Evolutionary conservation across 2,329 filamentous ascomycete genomes (phyloP).

Genomic region (Sclerotinia borealis): DNA sequence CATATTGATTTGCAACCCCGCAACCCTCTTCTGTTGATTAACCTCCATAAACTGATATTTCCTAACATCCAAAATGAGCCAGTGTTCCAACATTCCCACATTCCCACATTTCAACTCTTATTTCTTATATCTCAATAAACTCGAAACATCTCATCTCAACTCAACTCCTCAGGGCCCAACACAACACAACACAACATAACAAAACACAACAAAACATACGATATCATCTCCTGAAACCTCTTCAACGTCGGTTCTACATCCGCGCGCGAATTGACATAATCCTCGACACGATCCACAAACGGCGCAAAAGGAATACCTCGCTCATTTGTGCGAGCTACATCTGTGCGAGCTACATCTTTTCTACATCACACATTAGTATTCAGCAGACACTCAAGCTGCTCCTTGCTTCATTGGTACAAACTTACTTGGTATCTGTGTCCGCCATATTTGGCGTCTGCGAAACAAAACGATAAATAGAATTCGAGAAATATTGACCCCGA

Average conservation of each 20-base stretch:
- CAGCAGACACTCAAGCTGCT: not conserved
- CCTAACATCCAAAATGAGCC: slow-evolving; percentile 43
- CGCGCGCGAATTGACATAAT: slow-evolving; percentile 72
- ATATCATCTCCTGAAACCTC: slow-evolving; percentile 90
- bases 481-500: slow-evolving; percentile 5
- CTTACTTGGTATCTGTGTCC: slow-evolving; percentile 27
- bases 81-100: not conserved
- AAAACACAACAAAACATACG: too few species aligned
- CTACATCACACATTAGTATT: slow-evolving; percentile 32
- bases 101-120: too few species aligned
- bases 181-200: too few species aligned
- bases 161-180: not conserved
- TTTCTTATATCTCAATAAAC: too few species aligned
- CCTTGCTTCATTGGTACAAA: not conserved
- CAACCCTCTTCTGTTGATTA: slow-evolving; percentile 78
- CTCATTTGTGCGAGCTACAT: slow-evolving; percentile 60
- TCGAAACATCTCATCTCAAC: not conserved
- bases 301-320: slow-evolving; percentile 78
- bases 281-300: slow-evolving; percentile 83
- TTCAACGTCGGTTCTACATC: slow-evolving; percentile 77
- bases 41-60: slow-evolving; percentile 99
- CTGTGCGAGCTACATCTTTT: slow-evolving; percentile 36
- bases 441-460: slow-evolving; percentile 22
- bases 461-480: not conserved
- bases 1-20: slow-evolving; percentile 86